Evolutionary conservation across 2,329 filamentous ascomycete species (phyloP).

Genomic region (Fusarium multiceps): DNA sequence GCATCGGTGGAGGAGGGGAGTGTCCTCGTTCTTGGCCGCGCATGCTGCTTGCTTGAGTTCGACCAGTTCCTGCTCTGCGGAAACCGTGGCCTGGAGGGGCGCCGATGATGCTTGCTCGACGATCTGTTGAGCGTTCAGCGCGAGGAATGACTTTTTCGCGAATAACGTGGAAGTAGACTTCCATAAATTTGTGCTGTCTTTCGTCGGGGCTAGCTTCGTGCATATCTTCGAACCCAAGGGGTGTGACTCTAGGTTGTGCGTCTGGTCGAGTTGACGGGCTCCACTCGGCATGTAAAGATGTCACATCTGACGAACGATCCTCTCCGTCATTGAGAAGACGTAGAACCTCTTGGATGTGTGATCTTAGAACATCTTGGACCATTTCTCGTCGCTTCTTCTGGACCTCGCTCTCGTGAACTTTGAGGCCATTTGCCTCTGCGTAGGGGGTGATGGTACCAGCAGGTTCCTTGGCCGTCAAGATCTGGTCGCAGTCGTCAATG

Average conservation of each 20-base stretch:
- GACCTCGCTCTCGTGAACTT: constrained; percentile 26
- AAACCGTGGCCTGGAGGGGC: constrained; percentile 39
- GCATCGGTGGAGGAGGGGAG: constrained; percentile 19
- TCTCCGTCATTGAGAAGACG: constrained; percentile 57
- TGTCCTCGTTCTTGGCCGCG: constrained; percentile 19
- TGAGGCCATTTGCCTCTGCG: constrained; percentile 6
- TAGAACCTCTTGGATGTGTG: constrained; percentile 62
- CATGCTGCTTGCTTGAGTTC: constrained; percentile 43
- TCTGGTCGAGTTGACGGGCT: constrained; percentile 19
- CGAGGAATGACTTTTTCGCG: constrained; percentile 54
- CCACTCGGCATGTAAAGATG: constrained; percentile 39
- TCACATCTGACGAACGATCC: constrained; percentile 44
- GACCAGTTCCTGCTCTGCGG: constrained; percentile 37
- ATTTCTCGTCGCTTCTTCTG: constrained; percentile 49
- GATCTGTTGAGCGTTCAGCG: constrained; percentile 46
- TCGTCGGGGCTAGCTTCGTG: constrained; percentile 60
- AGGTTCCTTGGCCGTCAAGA: constrained; percentile 52
- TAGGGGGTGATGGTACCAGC: constrained; percentile 18
- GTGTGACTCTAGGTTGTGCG: constrained; percentile 24
- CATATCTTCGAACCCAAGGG: constrained; percentile 57
- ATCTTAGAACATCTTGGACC: constrained; percentile 60
- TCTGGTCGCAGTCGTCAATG: constrained; percentile 56
- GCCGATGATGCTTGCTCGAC: constrained; percentile 42
- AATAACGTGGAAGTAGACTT: constrained; percentile 63
- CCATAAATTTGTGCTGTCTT: constrained; percentile 62